phyloP scores from a whole-genome alignment of 257 asterid species.

The Fraxinus excelsior region DNA sequence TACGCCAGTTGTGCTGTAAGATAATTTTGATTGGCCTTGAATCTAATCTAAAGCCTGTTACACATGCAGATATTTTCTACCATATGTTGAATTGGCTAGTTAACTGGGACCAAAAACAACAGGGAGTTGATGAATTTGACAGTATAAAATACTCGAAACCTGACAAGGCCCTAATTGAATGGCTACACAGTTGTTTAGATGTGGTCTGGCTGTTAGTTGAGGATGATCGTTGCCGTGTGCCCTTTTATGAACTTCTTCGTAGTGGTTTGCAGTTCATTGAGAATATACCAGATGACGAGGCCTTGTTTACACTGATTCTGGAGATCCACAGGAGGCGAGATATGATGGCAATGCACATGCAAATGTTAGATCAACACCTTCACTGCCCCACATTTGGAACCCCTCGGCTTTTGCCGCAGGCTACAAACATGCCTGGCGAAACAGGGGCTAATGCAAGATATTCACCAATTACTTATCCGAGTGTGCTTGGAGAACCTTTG shows the following conservation, averaged over 20 bases:
- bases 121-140: constrained; percentile 69
- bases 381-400: constrained; percentile 99
- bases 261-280: constrained; percentile 91
- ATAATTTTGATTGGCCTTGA: constrained; percentile 76
- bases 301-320: constrained; percentile 87
- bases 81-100: constrained; percentile 90
- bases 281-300: constrained; percentile 96
- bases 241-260: constrained; percentile 90
- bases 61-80: constrained; percentile 72
- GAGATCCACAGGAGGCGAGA: constrained; percentile 95
- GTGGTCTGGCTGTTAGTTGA: constrained; percentile 94
- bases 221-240: constrained; percentile 77
- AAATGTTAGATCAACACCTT: constrained; percentile 96
- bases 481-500: constrained; percentile 98
- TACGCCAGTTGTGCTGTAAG: constrained; percentile 90
- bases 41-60: constrained; percentile 75
- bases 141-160: constrained; percentile 69
- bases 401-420: constrained; percentile 89
- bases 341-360: constrained; percentile 97
- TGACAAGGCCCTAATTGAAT: constrained; percentile 78
- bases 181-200: constrained; percentile 95
- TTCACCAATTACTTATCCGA: constrained; percentile 96
- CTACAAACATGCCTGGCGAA: constrained; percentile 72
- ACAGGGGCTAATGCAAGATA: constrained; percentile 74
- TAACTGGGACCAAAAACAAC: constrained; percentile 81